Conservation (phyloP, 441 rosid genomes). For the Aleurites moluccanus region DNA sequence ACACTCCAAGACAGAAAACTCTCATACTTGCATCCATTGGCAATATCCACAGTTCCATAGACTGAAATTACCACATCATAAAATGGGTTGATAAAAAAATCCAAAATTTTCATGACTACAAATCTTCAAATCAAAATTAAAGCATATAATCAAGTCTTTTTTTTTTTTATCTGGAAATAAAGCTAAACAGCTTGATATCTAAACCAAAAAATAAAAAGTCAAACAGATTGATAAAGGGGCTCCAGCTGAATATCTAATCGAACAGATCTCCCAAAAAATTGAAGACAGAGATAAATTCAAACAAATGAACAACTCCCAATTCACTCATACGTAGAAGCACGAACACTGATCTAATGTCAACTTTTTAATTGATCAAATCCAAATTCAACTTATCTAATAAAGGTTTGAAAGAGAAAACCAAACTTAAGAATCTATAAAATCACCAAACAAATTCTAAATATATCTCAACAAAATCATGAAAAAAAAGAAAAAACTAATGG, state of each 20-base stretch:
- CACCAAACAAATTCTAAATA: not conserved
- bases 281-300: not conserved
- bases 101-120: not conserved
- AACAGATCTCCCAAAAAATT: not conserved
- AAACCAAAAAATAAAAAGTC: not conserved
- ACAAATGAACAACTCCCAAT: not conserved
- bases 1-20: not conserved
- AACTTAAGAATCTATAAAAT: not conserved
- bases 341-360: not conserved
- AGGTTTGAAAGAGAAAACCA: not conserved
- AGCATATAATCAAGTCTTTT: not conserved
- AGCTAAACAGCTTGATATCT: not conserved
- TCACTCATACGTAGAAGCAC: not conserved
- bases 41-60: not conserved
- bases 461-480: not conserved
- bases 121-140: not conserved
- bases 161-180: not conserved
- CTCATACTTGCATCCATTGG: not conserved
- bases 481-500: not conserved
- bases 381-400: not conserved
- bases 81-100: not conserved
- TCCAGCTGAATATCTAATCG: not conserved
- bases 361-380: not conserved
- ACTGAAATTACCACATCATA: not conserved
- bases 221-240: not conserved